Evolutionary conservation across 768 basidiomycete species (phyloP).

Genomic region (Calocera viscosa): DNA sequence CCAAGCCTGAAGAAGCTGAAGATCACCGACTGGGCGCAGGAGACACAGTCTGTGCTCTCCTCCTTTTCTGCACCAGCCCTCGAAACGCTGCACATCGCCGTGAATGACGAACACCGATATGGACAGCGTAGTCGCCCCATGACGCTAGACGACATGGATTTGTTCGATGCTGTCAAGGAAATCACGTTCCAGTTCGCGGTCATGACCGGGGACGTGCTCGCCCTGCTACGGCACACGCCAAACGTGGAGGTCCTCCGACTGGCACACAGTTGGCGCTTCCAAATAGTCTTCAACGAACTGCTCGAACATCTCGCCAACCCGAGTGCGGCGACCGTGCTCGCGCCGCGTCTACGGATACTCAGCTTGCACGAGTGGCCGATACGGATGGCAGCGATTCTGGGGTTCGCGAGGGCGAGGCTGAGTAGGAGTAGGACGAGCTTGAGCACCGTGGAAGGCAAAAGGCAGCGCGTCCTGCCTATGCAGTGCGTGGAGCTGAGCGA

Average conservation of each 20-base stretch:
- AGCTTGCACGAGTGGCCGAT: background rate
- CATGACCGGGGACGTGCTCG: background rate
- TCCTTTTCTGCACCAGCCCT: background rate
- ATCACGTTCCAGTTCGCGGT: background rate
- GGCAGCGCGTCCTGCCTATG: background rate
- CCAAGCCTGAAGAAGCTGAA: background rate
- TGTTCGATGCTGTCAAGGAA: background rate
- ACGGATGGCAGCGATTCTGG: background rate
- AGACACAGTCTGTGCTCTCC: background rate
- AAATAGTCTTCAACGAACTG: background rate
- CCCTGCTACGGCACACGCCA: background rate
- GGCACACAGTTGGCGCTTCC: conserved; percentile 3
- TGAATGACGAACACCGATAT: conserved; percentile 5
- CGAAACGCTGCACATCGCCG: background rate
- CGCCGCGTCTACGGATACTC: background rate
- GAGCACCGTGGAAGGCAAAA: background rate
- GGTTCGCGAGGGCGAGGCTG: background rate
- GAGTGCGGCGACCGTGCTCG: background rate
- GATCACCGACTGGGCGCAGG: conserved; percentile 2
- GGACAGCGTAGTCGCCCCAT: background rate
- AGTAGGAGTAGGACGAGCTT: background rate
- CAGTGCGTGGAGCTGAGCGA: background rate
- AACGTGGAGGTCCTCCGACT: background rate
- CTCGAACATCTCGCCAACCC: background rate
- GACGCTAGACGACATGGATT: background rate